Percentiles rank a stretch among this genome's conserved stretches.
phyloP scores from a whole-genome alignment of 768 basidiomycete genomes.

The Neoboletus subvelutipes region DNA sequence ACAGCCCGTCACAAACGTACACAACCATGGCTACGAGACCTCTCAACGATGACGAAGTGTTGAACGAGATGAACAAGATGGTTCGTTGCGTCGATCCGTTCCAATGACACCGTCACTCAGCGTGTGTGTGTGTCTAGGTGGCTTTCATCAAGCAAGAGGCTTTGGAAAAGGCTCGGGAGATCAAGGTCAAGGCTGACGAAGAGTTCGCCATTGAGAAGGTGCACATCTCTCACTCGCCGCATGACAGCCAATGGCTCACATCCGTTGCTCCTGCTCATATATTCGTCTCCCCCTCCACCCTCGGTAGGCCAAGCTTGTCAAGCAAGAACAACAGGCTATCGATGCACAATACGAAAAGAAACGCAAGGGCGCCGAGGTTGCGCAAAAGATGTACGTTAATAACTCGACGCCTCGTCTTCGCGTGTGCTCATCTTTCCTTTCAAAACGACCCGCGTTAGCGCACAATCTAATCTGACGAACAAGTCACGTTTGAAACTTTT shows the following conservation, averaged over 20 bases:
- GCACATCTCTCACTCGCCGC: background rate
- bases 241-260: background rate
- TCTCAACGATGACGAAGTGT: conserved; percentile 92
- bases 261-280: background rate
- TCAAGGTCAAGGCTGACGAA: conserved; percentile 96
- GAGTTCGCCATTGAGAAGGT: conserved; percentile 99
- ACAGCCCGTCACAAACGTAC: background rate
- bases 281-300: background rate
- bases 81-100: conserved; percentile 42
- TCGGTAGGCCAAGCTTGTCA: conserved; percentile 88
- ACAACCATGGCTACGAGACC: conserved; percentile 67
- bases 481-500: conserved; percentile 90
- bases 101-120: conserved; percentile 2
- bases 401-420: background rate
- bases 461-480: conserved; percentile 95
- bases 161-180: conserved; percentile 94
- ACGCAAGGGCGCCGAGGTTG: conserved; percentile 87
- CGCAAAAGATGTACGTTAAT: conserved; percentile 88
- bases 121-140: conserved; percentile 50
- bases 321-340: conserved; percentile 93
- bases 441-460: conserved; percentile 44
- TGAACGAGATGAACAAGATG: conserved; percentile 99
- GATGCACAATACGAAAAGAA: conserved; percentile 96
- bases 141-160: conserved; percentile 99
- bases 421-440: conserved; percentile 8